These are phyloP conservation scores for Monsonia emarginata DNA, from an alignment of 441 rosid species.

Conservation along the genomic window DNA sequence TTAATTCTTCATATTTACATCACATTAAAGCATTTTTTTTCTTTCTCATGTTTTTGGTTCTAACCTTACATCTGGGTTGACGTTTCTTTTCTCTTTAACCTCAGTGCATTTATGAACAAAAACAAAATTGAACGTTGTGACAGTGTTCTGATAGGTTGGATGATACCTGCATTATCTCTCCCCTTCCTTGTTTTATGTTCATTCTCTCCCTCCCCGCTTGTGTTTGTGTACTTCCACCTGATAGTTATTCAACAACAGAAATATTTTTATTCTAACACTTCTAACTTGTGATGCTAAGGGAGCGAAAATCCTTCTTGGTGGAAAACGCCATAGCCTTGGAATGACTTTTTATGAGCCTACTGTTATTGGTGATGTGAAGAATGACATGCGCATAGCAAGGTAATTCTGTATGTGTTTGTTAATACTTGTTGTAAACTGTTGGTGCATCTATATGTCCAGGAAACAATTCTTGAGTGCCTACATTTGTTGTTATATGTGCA, in stretches of 20 bases:
- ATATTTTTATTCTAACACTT: slow-evolving; percentile 8
- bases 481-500: neutral
- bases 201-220: no score
- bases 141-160: no score
- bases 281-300: slow-evolving; percentile 43
- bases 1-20: neutral
- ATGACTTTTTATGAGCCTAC: slow-evolving; percentile 93
- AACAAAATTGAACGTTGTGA: neutral
- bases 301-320: slow-evolving; percentile 84
- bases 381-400: slow-evolving; percentile 72
- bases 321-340: slow-evolving; percentile 87
- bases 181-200: neutral
- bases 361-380: slow-evolving; percentile 50
- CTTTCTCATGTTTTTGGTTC: neutral
- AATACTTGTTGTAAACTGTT: neutral
- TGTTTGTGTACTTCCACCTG: neutral
- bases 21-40: neutral
- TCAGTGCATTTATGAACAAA: neutral
- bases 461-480: neutral
- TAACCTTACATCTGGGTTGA: neutral
- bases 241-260: neutral
- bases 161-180: no score
- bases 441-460: neutral
- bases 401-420: slow-evolving; percentile 21
- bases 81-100: neutral